Evolutionary conservation across 108 stramenopile genomes (phyloP).

Genomic region (Cyclotella atomus): DNA sequence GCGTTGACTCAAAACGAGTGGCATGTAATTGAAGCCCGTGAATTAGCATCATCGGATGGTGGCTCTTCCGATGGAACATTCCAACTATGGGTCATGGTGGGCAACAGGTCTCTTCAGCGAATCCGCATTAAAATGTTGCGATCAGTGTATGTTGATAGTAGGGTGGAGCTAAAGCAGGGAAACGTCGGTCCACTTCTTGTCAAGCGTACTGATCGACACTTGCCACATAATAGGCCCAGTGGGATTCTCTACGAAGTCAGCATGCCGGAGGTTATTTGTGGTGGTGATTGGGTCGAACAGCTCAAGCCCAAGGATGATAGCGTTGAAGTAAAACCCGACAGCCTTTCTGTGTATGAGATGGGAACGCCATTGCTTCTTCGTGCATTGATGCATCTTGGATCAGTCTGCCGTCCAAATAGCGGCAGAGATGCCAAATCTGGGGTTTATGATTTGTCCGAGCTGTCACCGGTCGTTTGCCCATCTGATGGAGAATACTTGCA

Average conservation of each 20-base stretch:
- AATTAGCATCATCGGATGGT: slow-evolving; percentile 72
- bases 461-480: slow-evolving; percentile 62
- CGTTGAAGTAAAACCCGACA: slow-evolving; percentile 53
- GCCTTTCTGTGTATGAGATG: slow-evolving; percentile 85
- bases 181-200: slow-evolving; percentile 45
- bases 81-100: slow-evolving; percentile 92
- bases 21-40: slow-evolving; percentile 95
- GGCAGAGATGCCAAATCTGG: slow-evolving; percentile 43
- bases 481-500: slow-evolving; percentile 73
- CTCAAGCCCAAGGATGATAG: slow-evolving; percentile 45
- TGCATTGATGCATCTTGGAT: slow-evolving; percentile 85
- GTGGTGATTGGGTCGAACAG: slow-evolving; percentile 63
- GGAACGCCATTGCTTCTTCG: slow-evolving; percentile 80
- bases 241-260: slow-evolving; percentile 87
- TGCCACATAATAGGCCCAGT: slow-evolving; percentile 85
- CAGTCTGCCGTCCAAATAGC: slow-evolving; percentile 64
- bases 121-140: slow-evolving; percentile 84
- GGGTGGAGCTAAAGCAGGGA: slow-evolving; percentile 49
- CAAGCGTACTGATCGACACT: slow-evolving; percentile 76
- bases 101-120: slow-evolving; percentile 77
- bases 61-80: slow-evolving; percentile 81
- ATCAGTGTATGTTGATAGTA: slow-evolving; percentile 76
- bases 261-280: slow-evolving; percentile 81
- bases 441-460: slow-evolving; percentile 64
- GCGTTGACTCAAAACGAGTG: slow-evolving; percentile 71